phyloP scores from a whole-genome alignment of 306 rosid species.

The Phaseolus lunatus region DNA sequence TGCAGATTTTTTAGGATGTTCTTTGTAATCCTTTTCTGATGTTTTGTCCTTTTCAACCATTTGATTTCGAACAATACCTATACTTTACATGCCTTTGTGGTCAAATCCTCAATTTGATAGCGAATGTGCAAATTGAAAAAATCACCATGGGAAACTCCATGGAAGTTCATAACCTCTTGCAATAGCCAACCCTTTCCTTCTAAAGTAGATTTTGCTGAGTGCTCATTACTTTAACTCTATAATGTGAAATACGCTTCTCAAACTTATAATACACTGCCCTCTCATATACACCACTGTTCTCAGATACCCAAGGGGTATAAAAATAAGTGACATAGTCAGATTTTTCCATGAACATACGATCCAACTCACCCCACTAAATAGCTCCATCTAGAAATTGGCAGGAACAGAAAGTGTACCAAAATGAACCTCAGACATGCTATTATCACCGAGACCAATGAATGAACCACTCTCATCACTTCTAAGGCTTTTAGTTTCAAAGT shows the following conservation, averaged over 20 bases:
- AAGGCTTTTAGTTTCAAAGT: conserved; percentile 67
- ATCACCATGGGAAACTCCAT: conserved; percentile 87
- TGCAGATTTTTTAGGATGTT: conserved; percentile 71
- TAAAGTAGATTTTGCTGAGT: conserved; percentile 66
- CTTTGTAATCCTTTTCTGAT: conserved; percentile 78
- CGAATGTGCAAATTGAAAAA: conserved; percentile 78
- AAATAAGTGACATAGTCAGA: conserved; percentile 81
- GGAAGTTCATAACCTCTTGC: conserved; percentile 91
- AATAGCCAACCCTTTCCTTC: conserved; percentile 78
- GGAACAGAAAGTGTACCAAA: conserved; percentile 65
- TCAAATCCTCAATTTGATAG: conserved; percentile 78
- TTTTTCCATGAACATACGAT: conserved; percentile 78
- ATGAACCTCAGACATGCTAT: conserved; percentile 81
- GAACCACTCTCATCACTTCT: conserved; percentile 75
- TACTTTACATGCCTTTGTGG: conserved; percentile 64
- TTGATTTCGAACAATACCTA: conserved; percentile 77
- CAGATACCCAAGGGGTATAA: conserved; percentile 88
- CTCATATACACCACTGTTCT: conserved; percentile 66
- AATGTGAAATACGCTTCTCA: conserved; percentile 73
- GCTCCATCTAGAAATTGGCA: conserved; percentile 75
- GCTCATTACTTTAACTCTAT: conserved; percentile 85
- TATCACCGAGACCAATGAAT: conserved; percentile 71
- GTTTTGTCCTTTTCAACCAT: conserved; percentile 87
- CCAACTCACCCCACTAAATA: conserved; percentile 84
- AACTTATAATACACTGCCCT: conserved; percentile 80